Evolutionary conservation across 1,284 basidiomycete genomes (phyloP), one percentile per base, ranked within the genome.

Genomic region (Coniophora puteana): DNA sequence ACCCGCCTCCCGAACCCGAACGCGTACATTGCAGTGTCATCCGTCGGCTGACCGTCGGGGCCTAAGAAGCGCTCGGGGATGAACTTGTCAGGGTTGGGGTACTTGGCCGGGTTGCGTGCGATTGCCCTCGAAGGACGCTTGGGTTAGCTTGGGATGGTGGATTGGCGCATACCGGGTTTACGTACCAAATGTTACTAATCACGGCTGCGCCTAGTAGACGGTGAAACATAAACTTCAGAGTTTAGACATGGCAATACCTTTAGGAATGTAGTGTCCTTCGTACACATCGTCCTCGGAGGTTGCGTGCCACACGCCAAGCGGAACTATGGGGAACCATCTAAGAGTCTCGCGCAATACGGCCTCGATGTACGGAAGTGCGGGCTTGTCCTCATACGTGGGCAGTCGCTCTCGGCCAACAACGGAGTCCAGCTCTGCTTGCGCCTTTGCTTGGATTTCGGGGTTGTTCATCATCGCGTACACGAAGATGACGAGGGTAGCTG

Each of bases 401-500:
- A 55, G 40, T 18, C 50, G 39, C 11, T 44, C 38, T 12, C 16
- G 5, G n/a, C 52, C 53, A 5, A 57, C 42, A 3, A 58, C 50
- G 3, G 29, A 26, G 34, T 52, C 49, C 21, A 58, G 33, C 24
- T 55, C 53, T 3, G 39, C 40, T 24, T 57, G 50, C 2, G 51
- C 55, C 13, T 45, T 41, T n/a, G 35, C 30, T 40, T 53, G 52
- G 16, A 51, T 45, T 18, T 50, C 46, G 2, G 53, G 52, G 27
- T 54, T 41, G 8, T 52, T 29, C 2, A 50, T 33, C 49, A 58
- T 55, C 1, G 49, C 52, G 20, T 55, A 44, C 11, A 69, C 58
- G 48, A 67, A 68, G 3, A 52, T 54, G 28, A 66, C 53, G 52
- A 42, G 50, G 58, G 40, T 64, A 59, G 35, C 55, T 61, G 16